phyloP scores from a whole-genome alignment of 2,329 filamentous ascomycete species.

The Alternaria tenuissima region DNA sequence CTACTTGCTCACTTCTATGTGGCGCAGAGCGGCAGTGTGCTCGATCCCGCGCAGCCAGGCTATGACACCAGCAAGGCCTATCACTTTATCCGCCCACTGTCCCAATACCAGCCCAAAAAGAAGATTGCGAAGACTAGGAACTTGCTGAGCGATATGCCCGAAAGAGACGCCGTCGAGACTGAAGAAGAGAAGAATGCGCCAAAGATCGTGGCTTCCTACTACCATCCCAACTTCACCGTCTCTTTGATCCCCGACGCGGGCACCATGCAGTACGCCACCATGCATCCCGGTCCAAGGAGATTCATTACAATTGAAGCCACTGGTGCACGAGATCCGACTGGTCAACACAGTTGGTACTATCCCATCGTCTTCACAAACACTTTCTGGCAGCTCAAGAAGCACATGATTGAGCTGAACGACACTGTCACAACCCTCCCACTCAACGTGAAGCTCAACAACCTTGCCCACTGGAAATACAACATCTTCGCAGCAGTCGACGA shows the following conservation, averaged over 20 bases:
- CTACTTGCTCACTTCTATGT: conserved; percentile 96
- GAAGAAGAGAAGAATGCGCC: conserved; percentile 63
- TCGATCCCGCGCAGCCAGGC: conserved; percentile 76
- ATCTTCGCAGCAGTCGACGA: conserved; percentile 85
- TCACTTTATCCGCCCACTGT: conserved; percentile 84
- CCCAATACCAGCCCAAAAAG: conserved; percentile 90
- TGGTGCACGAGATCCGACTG: conserved; percentile 81
- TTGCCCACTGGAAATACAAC: conserved; percentile 88
- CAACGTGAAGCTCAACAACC: conserved; percentile 82
- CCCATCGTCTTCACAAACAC: conserved; percentile 92
- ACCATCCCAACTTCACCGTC: conserved; percentile 93
- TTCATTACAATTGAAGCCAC: conserved; percentile 82
- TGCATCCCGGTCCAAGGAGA: conserved; percentile 78
- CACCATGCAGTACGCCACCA: conserved; percentile 68
- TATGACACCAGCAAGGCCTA: conserved; percentile 82
- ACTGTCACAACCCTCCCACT: conserved; percentile 84
- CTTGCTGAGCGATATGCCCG: conserved; percentile 66
- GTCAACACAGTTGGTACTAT: conserved; percentile 92
- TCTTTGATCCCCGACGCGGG: conserved; percentile 85
- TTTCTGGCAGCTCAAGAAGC: conserved; percentile 92
- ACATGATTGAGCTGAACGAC: conserved; percentile 92
- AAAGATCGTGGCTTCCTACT: conserved; percentile 83
- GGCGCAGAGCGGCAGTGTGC: conserved; percentile 74
- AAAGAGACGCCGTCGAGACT: conserved; percentile 59
- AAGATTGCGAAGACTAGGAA: conserved; percentile 88